Evolutionary conservation across 441 rosid species (phyloP).

Genomic region (Euphorbia schlechtendalii): DNA sequence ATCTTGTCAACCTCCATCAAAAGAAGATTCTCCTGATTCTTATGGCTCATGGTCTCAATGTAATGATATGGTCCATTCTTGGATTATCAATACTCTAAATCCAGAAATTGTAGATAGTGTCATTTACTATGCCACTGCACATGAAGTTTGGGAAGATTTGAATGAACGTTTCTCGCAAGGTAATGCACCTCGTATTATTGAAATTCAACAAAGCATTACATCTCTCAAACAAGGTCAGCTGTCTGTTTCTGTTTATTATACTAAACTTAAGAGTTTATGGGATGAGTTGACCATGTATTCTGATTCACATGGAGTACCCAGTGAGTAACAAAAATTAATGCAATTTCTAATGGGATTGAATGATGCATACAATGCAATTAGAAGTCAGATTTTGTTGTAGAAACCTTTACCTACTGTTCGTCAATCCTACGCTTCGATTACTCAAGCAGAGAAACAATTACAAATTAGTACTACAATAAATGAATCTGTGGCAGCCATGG

Average conservation of each 20-base stretch:
- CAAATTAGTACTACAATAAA: background rate
- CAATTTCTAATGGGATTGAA: constrained; percentile 15
- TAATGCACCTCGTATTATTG: background rate
- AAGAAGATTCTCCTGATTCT: background rate
- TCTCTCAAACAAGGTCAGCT: constrained; percentile 1
- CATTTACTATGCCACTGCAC: constrained; percentile 2
- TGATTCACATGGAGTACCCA: background rate
- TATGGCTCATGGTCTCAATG: background rate
- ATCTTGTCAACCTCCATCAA: background rate
- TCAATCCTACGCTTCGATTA: background rate
- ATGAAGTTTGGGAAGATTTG: constrained; percentile 9
- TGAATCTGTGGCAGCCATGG: background rate
- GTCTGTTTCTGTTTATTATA: background rate
- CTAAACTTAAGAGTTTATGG: constrained; percentile 11
- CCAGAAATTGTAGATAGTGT: background rate
- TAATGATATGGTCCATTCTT: constrained; percentile 10
- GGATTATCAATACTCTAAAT: constrained; percentile 2
- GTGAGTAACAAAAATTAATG: constrained; percentile 10
- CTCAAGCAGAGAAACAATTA: background rate
- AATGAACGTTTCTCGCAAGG: constrained; percentile 3
- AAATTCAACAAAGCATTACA: constrained; percentile 3
- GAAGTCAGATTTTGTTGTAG: background rate
- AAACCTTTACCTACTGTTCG: background rate
- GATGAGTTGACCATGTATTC: background rate
- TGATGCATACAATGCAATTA: constrained; percentile 8